A percentile compares a stretch with the other conserved stretches of the same genome.
Evolutionary conservation across 805 yeast species (phyloP).

Genomic region (Yarrowia phangngaensis): DNA sequence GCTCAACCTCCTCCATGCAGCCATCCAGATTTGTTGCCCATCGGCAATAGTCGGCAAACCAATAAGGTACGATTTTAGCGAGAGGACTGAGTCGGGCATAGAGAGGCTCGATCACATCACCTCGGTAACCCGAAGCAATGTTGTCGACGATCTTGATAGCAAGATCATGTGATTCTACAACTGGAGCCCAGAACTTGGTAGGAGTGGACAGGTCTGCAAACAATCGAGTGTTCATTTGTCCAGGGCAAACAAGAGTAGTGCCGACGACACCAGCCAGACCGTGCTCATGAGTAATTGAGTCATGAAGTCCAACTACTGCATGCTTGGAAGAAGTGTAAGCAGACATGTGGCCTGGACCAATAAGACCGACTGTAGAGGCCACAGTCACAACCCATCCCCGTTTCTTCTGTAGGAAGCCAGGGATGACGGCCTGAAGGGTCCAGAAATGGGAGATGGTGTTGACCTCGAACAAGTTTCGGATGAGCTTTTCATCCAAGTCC

Average conservation of each 20-base stretch:
- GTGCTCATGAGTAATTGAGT: slow-evolving; percentile 26
- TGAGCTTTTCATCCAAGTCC: slow-evolving; percentile 51
- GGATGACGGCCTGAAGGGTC: slow-evolving; percentile 62
- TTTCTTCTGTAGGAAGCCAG: slow-evolving; percentile 52
- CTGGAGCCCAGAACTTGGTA: slow-evolving; percentile 72
- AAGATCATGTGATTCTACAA: slow-evolving; percentile 62
- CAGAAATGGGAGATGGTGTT: slow-evolving; percentile 63
- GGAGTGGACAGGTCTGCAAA: slow-evolving; percentile 74
- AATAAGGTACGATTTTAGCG: slow-evolving; percentile 21
- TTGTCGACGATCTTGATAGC: slow-evolving; percentile 58
- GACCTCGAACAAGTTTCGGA: slow-evolving; percentile 56
- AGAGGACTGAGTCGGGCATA: slow-evolving; percentile 70
- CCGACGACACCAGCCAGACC: slow-evolving; percentile 17
- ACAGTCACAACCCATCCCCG: slow-evolving; percentile 70
- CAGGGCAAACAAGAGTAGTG: slow-evolving; percentile 63
- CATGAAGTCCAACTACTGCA: slow-evolving; percentile 25
- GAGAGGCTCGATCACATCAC: slow-evolving; percentile 68
- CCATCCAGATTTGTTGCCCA: slow-evolving; percentile 25
- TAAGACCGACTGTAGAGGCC: slow-evolving; percentile 67
- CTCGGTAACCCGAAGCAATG: slow-evolving; percentile 57
- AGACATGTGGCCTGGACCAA: slow-evolving; percentile 25
- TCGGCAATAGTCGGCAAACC: slow-evolving; percentile 23
- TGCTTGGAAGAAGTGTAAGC: slow-evolving; percentile 26
- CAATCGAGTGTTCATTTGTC: slow-evolving; percentile 74
- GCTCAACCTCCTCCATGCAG: slow-evolving; percentile 26